phyloP scores from a whole-genome alignment of 495 filamentous ascomycete species.

The Stereocaulon alpinum region DNA sequence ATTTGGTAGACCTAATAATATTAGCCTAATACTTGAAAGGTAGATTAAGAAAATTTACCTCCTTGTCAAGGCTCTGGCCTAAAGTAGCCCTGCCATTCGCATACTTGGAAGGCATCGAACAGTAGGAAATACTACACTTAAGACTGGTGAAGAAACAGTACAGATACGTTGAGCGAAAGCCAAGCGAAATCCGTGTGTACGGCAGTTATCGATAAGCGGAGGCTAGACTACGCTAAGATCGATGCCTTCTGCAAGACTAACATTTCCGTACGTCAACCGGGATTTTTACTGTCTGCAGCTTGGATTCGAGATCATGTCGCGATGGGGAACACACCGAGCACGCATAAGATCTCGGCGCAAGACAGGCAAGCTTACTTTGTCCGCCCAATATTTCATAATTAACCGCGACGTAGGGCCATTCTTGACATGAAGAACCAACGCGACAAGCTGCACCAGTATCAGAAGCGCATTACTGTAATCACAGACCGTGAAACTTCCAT shows the following conservation, averaged over 20 bases:
- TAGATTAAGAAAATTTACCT: constrained; percentile 30
- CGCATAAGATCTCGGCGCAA: constrained; percentile 61
- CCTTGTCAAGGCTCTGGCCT: constrained; percentile 44
- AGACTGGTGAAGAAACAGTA: not conserved
- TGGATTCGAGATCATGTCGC: constrained; percentile 22
- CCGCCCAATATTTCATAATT: not conserved
- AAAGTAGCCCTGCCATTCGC: constrained; percentile 37
- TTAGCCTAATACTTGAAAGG: constrained; percentile 8
- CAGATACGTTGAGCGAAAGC: not conserved
- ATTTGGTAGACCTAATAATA: constrained; percentile 56
- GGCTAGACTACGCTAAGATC: not conserved
- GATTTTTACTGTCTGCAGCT: not conserved
- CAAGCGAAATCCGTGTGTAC: not conserved
- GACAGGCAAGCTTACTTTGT: constrained; percentile 43
- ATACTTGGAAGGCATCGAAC: constrained; percentile 27
- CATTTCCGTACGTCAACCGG: not conserved
- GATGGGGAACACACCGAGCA: constrained; percentile 59
- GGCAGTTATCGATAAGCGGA: constrained; percentile 14
- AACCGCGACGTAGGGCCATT: constrained; percentile 55
- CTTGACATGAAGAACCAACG: constrained; percentile 95
- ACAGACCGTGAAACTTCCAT: constrained; percentile 74
- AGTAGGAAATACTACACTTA: not conserved
- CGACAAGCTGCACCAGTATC: constrained; percentile 91
- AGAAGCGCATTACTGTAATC: constrained; percentile 72
- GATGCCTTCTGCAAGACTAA: not conserved